Percentiles rank a stretch among this genome's conserved stretches.
These are phyloP conservation scores for Boletus barrowsii DNA, from an alignment of 768 basidiomycete species.

Conservation along the genomic window DNA sequence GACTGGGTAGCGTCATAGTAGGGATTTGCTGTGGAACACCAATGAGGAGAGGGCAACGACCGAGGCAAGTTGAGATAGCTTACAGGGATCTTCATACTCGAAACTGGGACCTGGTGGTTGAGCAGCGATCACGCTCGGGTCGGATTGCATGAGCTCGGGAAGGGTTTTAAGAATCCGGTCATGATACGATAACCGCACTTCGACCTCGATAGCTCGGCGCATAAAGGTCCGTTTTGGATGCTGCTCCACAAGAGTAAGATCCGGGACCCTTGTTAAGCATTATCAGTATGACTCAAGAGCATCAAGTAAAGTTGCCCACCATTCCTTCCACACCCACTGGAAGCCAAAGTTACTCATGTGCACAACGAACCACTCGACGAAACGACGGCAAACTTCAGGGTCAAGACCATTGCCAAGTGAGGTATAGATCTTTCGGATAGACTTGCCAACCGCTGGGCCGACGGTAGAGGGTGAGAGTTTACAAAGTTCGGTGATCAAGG, in stretches of 20 bases:
- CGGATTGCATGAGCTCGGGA: slow-evolving; percentile 74
- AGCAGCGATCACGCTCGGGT: slow-evolving; percentile 58
- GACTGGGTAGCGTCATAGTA: slow-evolving; percentile 78
- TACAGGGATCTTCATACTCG: slow-evolving; percentile 80
- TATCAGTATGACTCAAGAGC: not conserved
- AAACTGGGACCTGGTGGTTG: slow-evolving; percentile 78
- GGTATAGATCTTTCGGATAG: slow-evolving; percentile 82
- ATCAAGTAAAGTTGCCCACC: slow-evolving; percentile 46
- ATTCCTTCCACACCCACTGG: slow-evolving; percentile 99
- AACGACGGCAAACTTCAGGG: slow-evolving; percentile 74
- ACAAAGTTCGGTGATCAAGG: slow-evolving; percentile 90
- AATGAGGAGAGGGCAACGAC: not conserved
- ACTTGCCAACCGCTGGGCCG: slow-evolving; percentile 95
- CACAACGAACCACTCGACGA: slow-evolving; percentile 92
- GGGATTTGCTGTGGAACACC: slow-evolving; percentile 53
- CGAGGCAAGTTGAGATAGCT: slow-evolving; percentile 16
- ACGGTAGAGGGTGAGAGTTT: slow-evolving; percentile 90
- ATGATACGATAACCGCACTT: slow-evolving; percentile 88
- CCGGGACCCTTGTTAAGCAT: slow-evolving; percentile 69
- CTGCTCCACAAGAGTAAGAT: slow-evolving; percentile 65
- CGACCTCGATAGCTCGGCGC: slow-evolving; percentile 81
- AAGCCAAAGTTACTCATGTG: slow-evolving; percentile 99
- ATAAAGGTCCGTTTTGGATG: slow-evolving; percentile 91
- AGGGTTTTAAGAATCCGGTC: slow-evolving; percentile 89
- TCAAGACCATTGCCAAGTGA: slow-evolving; percentile 84